Conservation (phyloP, 1,139 yeast species). For the Chernovozyma aurita region DNA sequence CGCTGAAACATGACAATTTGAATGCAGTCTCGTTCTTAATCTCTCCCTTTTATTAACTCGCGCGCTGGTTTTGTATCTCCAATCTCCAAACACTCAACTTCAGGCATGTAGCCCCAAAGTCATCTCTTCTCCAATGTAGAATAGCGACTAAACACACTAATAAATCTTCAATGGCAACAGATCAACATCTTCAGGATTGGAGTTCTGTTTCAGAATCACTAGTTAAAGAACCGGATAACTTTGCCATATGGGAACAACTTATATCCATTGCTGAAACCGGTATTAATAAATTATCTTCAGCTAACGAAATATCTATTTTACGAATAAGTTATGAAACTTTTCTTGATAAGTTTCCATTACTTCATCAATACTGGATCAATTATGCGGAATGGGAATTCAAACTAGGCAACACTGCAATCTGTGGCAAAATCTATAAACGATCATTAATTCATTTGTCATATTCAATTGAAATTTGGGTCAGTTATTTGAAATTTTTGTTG, state of each 20-base stretch:
- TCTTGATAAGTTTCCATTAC: constrained; percentile 58
- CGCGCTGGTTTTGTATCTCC: too few relatives aligned
- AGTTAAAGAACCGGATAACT: constrained; percentile 40
- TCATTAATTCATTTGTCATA: constrained; percentile 51
- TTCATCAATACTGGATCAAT: constrained; percentile 77
- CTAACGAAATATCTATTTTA: constrained; percentile 35
- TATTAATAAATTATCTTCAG: constrained; percentile 42
- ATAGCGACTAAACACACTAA: too few relatives aligned
- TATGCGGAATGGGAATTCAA: constrained; percentile 66
- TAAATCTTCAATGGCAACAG: neutral
- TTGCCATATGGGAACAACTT: constrained; percentile 47
- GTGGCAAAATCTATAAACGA: constrained; percentile 44
- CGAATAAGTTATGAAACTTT: constrained; percentile 53
- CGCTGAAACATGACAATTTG: too few relatives aligned
- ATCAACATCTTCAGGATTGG: constrained; percentile 10
- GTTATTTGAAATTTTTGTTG: constrained; percentile 55
- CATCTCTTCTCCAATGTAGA: too few relatives aligned
- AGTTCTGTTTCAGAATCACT: constrained; percentile 23
- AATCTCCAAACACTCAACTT: too few relatives aligned
- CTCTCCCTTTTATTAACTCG: too few relatives aligned
- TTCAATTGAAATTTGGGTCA: constrained; percentile 71
- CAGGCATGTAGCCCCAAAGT: too few relatives aligned
- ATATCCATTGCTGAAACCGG: constrained; percentile 30
- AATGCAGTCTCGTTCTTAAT: too few relatives aligned
- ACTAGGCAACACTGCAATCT: constrained; percentile 42